phyloP scores from a whole-genome alignment of 176 grass and related monocot species.

The Areca catechu region DNA sequence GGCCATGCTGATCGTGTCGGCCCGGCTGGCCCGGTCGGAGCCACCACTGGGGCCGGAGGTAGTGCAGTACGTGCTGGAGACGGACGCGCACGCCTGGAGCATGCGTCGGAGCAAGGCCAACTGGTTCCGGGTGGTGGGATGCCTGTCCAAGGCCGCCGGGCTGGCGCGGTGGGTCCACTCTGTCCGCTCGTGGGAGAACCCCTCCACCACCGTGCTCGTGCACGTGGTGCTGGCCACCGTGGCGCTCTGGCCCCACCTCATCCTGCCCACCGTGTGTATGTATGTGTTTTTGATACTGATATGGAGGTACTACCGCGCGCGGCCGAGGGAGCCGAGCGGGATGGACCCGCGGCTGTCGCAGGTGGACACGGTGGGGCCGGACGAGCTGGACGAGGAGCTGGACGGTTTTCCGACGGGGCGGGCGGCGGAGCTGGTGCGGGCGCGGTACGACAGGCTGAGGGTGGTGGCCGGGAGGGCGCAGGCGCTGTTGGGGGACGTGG shows the following conservation, averaged over 20 bases:
- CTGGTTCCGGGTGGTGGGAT: conserved; percentile 88
- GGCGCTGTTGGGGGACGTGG: conserved; percentile 84
- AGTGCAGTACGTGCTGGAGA: conserved; percentile 89
- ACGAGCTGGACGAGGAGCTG: conserved; percentile 98
- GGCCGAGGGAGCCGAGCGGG: conserved; percentile 47
- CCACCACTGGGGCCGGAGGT: conserved; percentile 92
- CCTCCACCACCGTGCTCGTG: conserved; percentile 67
- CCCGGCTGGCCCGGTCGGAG: conserved; percentile 74
- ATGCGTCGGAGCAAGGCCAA: conserved; percentile 93
- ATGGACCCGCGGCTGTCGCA: conserved; percentile 85
- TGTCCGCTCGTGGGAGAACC: conserved; percentile 61
- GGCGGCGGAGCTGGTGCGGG: conserved; percentile 56
- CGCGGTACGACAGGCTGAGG: conserved; percentile 75
- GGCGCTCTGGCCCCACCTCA: conserved; percentile 83
- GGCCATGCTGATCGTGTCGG: conserved; percentile 84
- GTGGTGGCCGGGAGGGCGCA: conserved; percentile 76
- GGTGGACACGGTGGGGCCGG: conserved; percentile 59
- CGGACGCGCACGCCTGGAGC: conserved; percentile 85
- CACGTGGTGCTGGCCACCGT: conserved; percentile 66
- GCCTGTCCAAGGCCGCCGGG: conserved; percentile 52
- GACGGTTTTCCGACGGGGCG: conserved; percentile 68
- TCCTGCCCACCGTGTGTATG: conserved; percentile 63
- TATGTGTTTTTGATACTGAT: conserved; percentile 80
- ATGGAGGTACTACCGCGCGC: conserved; percentile 55
- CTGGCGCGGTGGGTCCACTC: conserved; percentile 46